These are phyloP conservation scores for Litsea cubeba DNA, from an alignment of 164 flowering plant species.

Conservation along the genomic window DNA sequence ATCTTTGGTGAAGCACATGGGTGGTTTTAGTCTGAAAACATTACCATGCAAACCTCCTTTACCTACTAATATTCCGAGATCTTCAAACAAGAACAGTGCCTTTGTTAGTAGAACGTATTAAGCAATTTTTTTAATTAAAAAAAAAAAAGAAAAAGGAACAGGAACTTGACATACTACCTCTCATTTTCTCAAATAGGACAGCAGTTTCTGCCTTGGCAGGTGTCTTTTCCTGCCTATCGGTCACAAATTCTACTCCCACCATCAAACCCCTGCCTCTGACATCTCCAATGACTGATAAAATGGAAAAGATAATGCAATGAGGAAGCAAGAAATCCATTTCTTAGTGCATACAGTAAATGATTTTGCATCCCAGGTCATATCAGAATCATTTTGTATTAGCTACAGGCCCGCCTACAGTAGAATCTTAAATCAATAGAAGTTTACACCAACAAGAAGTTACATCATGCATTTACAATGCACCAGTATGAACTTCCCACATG, in stretches of 20 bases:
- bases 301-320: not conserved
- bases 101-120: not conserved
- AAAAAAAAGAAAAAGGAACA: not conserved
- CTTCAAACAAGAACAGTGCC: slow-evolving; percentile 31
- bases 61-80: slow-evolving; percentile 84
- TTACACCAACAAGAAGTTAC: too few relatives aligned
- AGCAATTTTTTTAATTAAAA: not conserved
- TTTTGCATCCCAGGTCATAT: too few relatives aligned
- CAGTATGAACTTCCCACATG: too few relatives aligned
- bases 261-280: slow-evolving; percentile 94
- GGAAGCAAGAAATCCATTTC: not conserved
- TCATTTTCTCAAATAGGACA: slow-evolving; percentile 72
- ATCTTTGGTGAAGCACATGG: slow-evolving; percentile 89
- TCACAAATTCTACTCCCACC: slow-evolving; percentile 90
- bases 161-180: slow-evolving; percentile 39
- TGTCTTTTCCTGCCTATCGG: slow-evolving; percentile 77
- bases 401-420: too few relatives aligned
- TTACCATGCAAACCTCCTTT: slow-evolving; percentile 94
- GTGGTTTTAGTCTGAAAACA: slow-evolving; percentile 93
- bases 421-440: too few relatives aligned
- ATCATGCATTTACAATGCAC: too few relatives aligned
- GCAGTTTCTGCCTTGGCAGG: slow-evolving; percentile 92
- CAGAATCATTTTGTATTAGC: too few relatives aligned
- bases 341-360: not conserved
- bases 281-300: slow-evolving; percentile 78